phyloP scores from a whole-genome alignment of 148 eudicot genomes.

The Simmondsia chinensis region DNA sequence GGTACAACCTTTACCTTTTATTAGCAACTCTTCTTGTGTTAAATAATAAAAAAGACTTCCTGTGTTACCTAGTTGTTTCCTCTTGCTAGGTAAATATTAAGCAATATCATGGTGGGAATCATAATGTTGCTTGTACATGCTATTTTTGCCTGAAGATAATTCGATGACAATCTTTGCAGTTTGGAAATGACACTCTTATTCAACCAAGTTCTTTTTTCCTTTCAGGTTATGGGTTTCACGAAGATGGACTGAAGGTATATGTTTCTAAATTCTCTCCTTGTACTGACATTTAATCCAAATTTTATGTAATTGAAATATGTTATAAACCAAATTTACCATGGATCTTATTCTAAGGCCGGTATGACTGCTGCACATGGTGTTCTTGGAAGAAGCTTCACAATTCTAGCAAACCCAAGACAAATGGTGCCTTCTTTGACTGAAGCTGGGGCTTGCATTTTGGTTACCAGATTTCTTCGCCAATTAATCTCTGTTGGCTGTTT shows the following conservation, averaged over 20 bases:
- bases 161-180: background rate
- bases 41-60: too few relatives aligned
- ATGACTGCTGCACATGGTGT: constrained; percentile 54
- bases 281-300: background rate
- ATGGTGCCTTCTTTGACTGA: constrained; percentile 75
- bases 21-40: background rate
- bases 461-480: constrained; percentile 49
- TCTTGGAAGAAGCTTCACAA: constrained; percentile 26
- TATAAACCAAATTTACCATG: too few relatives aligned
- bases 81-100: too few relatives aligned
- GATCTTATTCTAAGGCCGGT: constrained; percentile 54
- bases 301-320: too few relatives aligned
- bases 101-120: too few relatives aligned
- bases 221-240: constrained; percentile 92
- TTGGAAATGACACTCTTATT: background rate
- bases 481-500: constrained; percentile 68
- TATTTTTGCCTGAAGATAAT: too few relatives aligned
- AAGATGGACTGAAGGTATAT: constrained; percentile 90
- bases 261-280: background rate
- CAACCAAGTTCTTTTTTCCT: background rate
- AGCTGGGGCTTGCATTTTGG: constrained; percentile 64
- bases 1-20: background rate
- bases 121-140: too few relatives aligned
- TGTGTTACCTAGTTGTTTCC: too few relatives aligned
- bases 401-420: constrained; percentile 65